Conservation (phyloP, 371 early-diverging fungal genomes). For the Dipsacomyces acuminosporus region DNA sequence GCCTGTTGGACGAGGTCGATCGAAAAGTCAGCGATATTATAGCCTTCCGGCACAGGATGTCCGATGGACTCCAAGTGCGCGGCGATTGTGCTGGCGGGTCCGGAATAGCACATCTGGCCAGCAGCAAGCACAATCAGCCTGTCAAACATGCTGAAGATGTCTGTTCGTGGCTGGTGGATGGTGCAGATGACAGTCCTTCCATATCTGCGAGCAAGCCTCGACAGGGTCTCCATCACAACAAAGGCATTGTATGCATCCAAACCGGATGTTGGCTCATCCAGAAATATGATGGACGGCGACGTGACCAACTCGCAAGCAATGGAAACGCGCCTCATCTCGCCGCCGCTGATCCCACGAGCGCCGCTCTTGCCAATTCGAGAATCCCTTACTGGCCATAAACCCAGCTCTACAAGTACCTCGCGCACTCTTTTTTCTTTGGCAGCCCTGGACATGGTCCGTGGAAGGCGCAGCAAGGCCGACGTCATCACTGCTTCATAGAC, state of each 20-base stretch:
- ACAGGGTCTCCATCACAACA: slow-evolving; percentile 82
- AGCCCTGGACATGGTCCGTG: slow-evolving; percentile 49
- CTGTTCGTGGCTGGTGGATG: slow-evolving; percentile 93
- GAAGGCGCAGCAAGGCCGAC: slow-evolving; percentile 75
- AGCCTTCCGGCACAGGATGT: slow-evolving; percentile 79
- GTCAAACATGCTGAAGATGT: slow-evolving; percentile 88
- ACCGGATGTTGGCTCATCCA: slow-evolving; percentile 88
- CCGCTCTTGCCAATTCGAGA: slow-evolving; percentile 62
- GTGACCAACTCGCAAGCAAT: slow-evolving; percentile 88
- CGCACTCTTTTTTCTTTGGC: slow-evolving; percentile 55
- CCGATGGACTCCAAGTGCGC: slow-evolving; percentile 66
- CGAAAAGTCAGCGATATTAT: slow-evolving; percentile 88
- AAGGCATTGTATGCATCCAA: slow-evolving; percentile 92
- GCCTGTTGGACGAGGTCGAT: slow-evolving; percentile 71
- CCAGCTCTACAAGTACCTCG: slow-evolving; percentile 57
- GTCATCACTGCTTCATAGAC: slow-evolving; percentile 87
- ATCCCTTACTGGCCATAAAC: slow-evolving; percentile 61
- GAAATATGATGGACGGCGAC: slow-evolving; percentile 74
- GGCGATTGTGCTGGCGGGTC: slow-evolving; percentile 53
- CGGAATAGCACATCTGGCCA: slow-evolving; percentile 78
- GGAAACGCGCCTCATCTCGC: slow-evolving; percentile 89
- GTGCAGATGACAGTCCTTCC: slow-evolving; percentile 89
- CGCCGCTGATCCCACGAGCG: slow-evolving; percentile 81
- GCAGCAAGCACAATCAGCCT: slow-evolving; percentile 79
- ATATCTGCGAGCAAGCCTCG: slow-evolving; percentile 70